Evolutionary conservation across 176 grass and related monocot species (phyloP), one percentile per base, ranked within the genome.

Genomic region (Bonia amplexicaulis): DNA sequence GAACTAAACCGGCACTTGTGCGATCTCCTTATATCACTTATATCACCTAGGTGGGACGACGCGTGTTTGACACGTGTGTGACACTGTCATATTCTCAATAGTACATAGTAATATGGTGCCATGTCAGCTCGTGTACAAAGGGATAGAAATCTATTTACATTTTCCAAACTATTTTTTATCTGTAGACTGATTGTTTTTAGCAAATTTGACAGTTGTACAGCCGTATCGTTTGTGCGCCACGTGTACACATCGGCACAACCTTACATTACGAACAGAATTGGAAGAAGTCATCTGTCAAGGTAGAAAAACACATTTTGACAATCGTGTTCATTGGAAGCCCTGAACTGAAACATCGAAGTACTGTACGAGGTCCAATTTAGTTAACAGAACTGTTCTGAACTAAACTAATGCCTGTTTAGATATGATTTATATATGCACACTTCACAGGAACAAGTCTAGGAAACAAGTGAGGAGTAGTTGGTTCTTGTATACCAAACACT

Each of bases 401-500:
- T 44, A 37, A 71, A 62, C 2, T 23, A 13, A 41, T 57, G 35
- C 73, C 62, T 57, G 55, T 94, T 92, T 97, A 97, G 92, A 90
- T 97, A 78, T 78, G 90, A 97, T 94, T 92, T 75, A 7, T n/a
- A n/a, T n/a, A n/a, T 61, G 83, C 45, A 69, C 31, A 45, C 27
- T 62, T 85, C 37, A 29, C 29, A 62, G 76, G 68, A 85, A 65
- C 75, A 85, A 90, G 89, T 91, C 86, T 58, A 65, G 4, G 84
- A 53, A 74, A 90, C 91, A 74, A 94, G 94, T 92, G 82, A 84
- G 77, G 74, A 83, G 88, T 97, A 66, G 95, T 84, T 97, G 90
- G 85, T 78, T 92, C 84, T 93, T 84, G 90, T 85, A 85, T 72
- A 90, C 82, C 92, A 79, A 94, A 81, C 83, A 70, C 73, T 6